Conservation (phyloP, 768 basidiomycete genomes). For the Pisolithus microcarpus region DNA sequence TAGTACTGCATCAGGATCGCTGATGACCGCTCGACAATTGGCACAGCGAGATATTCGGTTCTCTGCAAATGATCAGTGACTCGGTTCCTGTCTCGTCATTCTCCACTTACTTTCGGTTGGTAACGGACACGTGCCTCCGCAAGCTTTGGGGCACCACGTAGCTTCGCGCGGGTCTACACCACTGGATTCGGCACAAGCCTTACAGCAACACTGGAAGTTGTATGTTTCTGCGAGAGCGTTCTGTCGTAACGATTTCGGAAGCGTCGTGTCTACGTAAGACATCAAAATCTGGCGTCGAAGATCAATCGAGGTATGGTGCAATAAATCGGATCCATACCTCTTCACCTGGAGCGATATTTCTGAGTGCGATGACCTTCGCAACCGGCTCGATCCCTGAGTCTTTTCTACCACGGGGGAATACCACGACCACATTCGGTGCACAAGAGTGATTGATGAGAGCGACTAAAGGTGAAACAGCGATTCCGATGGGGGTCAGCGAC, state of each 20-base stretch:
- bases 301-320: background rate
- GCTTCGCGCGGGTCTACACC: constrained; percentile 59
- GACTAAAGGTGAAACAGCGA: constrained; percentile 69
- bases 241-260: constrained; percentile 52
- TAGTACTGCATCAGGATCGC: constrained; percentile 44
- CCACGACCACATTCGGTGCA: constrained; percentile 82
- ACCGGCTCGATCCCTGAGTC: constrained; percentile 42
- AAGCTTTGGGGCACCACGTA: constrained; percentile 61
- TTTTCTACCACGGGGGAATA: constrained; percentile 62
- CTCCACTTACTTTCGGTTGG: constrained; percentile 49
- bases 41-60: constrained; percentile 41
- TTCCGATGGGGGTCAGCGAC: constrained; percentile 73
- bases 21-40: constrained; percentile 46
- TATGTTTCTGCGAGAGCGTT: constrained; percentile 63
- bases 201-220: constrained; percentile 68
- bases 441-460: constrained; percentile 89
- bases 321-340: constrained; percentile 43
- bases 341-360: constrained; percentile 53
- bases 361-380: constrained; percentile 69
- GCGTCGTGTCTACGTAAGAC: constrained; percentile 79
- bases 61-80: constrained; percentile 30
- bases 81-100: background rate
- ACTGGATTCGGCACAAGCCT: constrained; percentile 37
- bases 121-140: constrained; percentile 55
- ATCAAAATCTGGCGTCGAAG: constrained; percentile 54